A percentile compares a stretch with the other conserved stretches of the same genome.
These are phyloP conservation scores for Vigna reflexopilosa DNA, from an alignment of 306 rosid species.

Conservation along the genomic window DNA sequence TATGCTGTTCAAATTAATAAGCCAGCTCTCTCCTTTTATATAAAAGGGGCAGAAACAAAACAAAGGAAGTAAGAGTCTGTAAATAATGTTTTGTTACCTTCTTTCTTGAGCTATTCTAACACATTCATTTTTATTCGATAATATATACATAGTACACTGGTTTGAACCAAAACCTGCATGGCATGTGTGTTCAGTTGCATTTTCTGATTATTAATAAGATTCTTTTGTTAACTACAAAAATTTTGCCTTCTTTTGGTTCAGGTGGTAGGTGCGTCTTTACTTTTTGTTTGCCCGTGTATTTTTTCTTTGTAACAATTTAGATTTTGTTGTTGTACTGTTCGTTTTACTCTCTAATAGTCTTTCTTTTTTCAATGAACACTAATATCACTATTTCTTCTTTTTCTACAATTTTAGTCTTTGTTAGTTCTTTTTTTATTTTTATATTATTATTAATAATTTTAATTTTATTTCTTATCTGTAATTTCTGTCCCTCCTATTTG, in stretches of 20 bases:
- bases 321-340: constrained; percentile 31
- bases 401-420: background rate
- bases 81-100: background rate
- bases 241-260: background rate
- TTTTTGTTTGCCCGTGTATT: constrained; percentile 19
- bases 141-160: background rate
- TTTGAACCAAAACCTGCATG: constrained; percentile 24
- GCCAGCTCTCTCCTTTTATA: background rate
- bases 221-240: constrained; percentile 1
- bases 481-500: background rate
- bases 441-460: background rate
- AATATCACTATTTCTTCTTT: background rate
- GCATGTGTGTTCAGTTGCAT: constrained; percentile 2
- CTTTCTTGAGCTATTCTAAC: background rate
- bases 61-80: constrained; percentile 23
- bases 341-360: constrained; percentile 4
- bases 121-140: background rate
- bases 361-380: background rate
- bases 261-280: constrained; percentile 15
- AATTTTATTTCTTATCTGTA: background rate
- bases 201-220: background rate
- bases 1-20: constrained; percentile 25
- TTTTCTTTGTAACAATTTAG: background rate
- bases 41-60: constrained; percentile 26
- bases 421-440: background rate